A percentile compares a stretch with the other conserved stretches of the same genome.
Evolutionary conservation across 1,139 yeast species (phyloP).

Genomic region (Candida pseudoviswanathii): DNA sequence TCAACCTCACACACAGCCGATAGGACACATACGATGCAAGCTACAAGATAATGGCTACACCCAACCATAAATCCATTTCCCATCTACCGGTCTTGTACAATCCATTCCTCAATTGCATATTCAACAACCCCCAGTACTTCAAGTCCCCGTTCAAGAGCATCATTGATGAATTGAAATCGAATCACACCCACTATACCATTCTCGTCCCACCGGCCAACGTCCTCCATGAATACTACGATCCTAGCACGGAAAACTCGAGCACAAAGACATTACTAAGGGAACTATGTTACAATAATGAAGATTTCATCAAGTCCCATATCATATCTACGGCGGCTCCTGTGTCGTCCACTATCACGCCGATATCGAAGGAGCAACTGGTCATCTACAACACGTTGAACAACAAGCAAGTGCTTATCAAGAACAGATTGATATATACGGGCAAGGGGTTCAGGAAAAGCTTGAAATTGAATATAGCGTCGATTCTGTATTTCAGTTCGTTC

Average conservation of each 20-base stretch:
- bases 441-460: constrained; percentile 58
- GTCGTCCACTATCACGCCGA: constrained; percentile 38
- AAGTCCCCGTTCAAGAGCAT: constrained; percentile 55
- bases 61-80: constrained; percentile 12
- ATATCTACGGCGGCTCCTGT: constrained; percentile 40
- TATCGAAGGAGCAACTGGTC: constrained; percentile 45
- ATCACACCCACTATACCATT: constrained; percentile 54
- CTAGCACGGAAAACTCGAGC: constrained; percentile 35
- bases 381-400: constrained; percentile 62
- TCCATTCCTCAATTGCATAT: constrained; percentile 67
- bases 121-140: constrained; percentile 62
- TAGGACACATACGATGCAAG: constrained; percentile 2
- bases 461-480: constrained; percentile 43
- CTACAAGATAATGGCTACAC: constrained; percentile 10
- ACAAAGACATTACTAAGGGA: constrained; percentile 48
- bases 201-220: constrained; percentile 62
- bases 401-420: constrained; percentile 58
- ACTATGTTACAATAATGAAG: constrained; percentile 59
- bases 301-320: constrained; percentile 73
- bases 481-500: constrained; percentile 48
- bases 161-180: constrained; percentile 37
- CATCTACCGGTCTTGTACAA: constrained; percentile 52
- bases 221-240: constrained; percentile 55
- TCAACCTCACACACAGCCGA: neutral
- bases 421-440: constrained; percentile 55